A percentile compares a stretch with the other conserved stretches of the same genome.
Evolutionary conservation across 495 filamentous ascomycete species (phyloP).

Genomic region (Delitschia confertaspora): DNA sequence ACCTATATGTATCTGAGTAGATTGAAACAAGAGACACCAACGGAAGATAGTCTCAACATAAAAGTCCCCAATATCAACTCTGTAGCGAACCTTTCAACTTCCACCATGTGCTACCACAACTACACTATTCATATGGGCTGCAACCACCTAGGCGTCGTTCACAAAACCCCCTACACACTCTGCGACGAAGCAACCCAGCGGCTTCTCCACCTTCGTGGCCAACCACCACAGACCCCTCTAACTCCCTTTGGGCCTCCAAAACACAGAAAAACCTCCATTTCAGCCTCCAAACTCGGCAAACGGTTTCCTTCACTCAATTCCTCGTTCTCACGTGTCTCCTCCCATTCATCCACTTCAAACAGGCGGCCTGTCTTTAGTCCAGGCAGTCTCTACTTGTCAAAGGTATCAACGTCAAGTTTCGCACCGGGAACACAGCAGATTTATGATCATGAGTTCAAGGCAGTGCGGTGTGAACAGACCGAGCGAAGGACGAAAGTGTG

Average conservation of each 20-base stretch:
- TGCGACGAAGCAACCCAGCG: constrained; percentile 2
- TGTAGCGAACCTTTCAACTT: too few relatives aligned
- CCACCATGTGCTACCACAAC: constrained; percentile 20
- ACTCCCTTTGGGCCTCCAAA: neutral
- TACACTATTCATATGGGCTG: constrained; percentile 13
- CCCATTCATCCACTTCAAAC: neutral
- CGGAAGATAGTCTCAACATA: too few relatives aligned
- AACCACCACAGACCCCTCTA: neutral
- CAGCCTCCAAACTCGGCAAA: neutral
- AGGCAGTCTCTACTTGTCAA: neutral
- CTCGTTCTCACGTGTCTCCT: neutral
- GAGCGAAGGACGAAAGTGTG: neutral
- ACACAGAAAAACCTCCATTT: constrained; percentile 2
- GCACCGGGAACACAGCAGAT: neutral
- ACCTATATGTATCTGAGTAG: too few relatives aligned
- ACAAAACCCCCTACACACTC: constrained; percentile 5
- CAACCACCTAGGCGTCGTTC: constrained; percentile 5
- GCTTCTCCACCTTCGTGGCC: neutral
- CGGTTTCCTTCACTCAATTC: neutral
- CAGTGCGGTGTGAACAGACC: neutral
- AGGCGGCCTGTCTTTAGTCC: neutral
- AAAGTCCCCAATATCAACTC: too few relatives aligned
- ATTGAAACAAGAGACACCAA: too few relatives aligned
- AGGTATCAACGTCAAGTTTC: neutral
- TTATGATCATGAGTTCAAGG: constrained; percentile 4